Percentiles rank a stretch among this genome's conserved stretches.
These are phyloP conservation scores for Phaeosphaeria sp. DNA, from an alignment of 2,329 filamentous ascomycete genomes.

Conservation along the genomic window DNA sequence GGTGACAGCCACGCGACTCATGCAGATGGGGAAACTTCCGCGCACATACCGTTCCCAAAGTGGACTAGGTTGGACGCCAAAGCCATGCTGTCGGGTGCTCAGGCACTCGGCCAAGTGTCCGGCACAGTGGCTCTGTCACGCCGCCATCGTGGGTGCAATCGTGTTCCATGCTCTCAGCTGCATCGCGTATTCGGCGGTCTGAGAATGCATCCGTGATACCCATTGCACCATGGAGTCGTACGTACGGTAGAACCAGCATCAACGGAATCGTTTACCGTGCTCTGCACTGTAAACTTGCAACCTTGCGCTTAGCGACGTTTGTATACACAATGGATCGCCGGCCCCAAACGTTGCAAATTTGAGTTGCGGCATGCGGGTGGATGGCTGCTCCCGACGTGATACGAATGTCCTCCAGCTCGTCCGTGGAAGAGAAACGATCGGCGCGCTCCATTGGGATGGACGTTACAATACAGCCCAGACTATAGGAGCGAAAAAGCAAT, in stretches of 20 bases:
- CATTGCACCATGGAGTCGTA: background rate
- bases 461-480: conserved; percentile 5
- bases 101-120: conserved; percentile 38
- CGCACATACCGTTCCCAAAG: conserved; percentile 28
- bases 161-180: conserved; percentile 34
- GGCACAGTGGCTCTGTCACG: conserved; percentile 44
- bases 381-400: conserved; percentile 18
- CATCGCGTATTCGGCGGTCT: conserved; percentile 27
- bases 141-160: conserved; percentile 39
- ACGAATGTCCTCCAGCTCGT: conserved; percentile 10
- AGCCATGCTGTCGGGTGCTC: conserved; percentile 39
- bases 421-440: conserved; percentile 1
- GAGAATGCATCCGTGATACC: conserved; percentile 3
- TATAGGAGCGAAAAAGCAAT: conserved; percentile 8
- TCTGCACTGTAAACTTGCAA: background rate
- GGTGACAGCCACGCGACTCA: conserved; percentile 42
- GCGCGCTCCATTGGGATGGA: conserved; percentile 4
- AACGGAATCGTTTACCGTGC: background rate
- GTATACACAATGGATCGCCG: conserved; percentile 1
- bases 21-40: conserved; percentile 34
- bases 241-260: background rate
- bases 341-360: conserved; percentile 5
- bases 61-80: conserved; percentile 30
- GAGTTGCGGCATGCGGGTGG: conserved; percentile 12
- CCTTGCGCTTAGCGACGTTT: background rate